Base-by-base conservation (phyloP, 495 filamentous ascomycete genomes). In the Talaromyces thailandensis region DNA sequence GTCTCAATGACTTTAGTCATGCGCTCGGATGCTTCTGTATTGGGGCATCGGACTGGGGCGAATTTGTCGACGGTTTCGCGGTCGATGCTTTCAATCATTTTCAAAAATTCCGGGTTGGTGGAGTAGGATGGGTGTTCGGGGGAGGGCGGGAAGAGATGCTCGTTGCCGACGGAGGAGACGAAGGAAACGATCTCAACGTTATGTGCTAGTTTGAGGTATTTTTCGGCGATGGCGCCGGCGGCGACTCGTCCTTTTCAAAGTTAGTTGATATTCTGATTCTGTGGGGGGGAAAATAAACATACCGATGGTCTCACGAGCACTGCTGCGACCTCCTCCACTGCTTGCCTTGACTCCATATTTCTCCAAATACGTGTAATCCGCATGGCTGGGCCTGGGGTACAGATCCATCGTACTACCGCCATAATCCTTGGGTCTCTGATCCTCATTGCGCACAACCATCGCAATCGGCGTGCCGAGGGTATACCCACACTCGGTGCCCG, bases 331-430 rank as follows among this genome's bases (percentile, higher is more conserved):
- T 64, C 94, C 94, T 63, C 94, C 94, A 64, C 88, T 92, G 73
- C 86, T 90, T 6, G 95, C 92, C 79, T 96, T 94, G 60, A 98
- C 88, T 11, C 94, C 94, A 67, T 98, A 98, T 75, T 98, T 98
- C 78, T 93, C 88, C 53, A 96, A 83, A 74, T 98, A 98, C 65
- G 94, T 98, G 82, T 87, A 96, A 71, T 98, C 94, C 58, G 94
- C 94, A 74, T 98, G 94, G 71, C 87, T 91, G 9, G 94, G 94
- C 35, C 94, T 82, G 11, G 94, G 94, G 81, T 88, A 96, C 48
- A 84, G 73, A 73, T 97, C 91, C 86, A 97, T 98, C 48, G 93
- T 97, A 67, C 85, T 86, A 69, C 86, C 84, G 9, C 89, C 89
- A 71, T 98, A 98, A 79, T 98, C 94, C 71, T 95, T 89, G 12